Percentiles rank a stretch among this genome's conserved stretches.
Conservation (phyloP, 176 grass and related monocot genomes). For the Carex littledalei region DNA sequence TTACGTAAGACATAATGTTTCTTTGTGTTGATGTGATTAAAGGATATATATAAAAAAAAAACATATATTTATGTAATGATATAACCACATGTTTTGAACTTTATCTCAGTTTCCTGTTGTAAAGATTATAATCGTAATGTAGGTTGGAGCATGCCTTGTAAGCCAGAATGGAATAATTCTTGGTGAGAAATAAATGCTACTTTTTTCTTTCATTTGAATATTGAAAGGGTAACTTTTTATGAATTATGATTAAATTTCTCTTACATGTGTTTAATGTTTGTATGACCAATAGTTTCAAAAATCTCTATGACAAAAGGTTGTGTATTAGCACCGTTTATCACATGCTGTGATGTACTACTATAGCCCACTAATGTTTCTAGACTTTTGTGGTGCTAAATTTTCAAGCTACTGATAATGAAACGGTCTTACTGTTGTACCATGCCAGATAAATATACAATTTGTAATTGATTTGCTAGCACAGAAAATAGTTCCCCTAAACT, state of each 20-base stretch:
- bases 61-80: neutral
- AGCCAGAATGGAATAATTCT: slow-evolving; percentile 90
- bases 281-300: neutral
- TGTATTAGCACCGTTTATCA: neutral
- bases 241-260: neutral
- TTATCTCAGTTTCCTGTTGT: neutral
- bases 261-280: neutral
- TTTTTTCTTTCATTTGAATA: neutral
- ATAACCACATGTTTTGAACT: neutral
- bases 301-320: neutral
- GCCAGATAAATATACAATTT: neutral
- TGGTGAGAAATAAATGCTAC: slow-evolving; percentile 44
- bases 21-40: neutral
- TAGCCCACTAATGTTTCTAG: neutral
- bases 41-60: too few relatives aligned
- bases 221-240: neutral
- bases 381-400: neutral
- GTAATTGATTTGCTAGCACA: neutral
- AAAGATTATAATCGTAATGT: slow-evolving; percentile 2
- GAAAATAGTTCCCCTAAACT: neutral
- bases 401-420: neutral
- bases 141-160: slow-evolving; percentile 97
- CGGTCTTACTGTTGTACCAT: neutral
- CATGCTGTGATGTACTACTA: neutral
- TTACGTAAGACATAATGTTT: neutral